Percentiles rank a stretch among this genome's conserved stretches.
Evolutionary conservation across 129 eudicot species (phyloP).

Genomic region (Chrysanthemum seticuspe): DNA sequence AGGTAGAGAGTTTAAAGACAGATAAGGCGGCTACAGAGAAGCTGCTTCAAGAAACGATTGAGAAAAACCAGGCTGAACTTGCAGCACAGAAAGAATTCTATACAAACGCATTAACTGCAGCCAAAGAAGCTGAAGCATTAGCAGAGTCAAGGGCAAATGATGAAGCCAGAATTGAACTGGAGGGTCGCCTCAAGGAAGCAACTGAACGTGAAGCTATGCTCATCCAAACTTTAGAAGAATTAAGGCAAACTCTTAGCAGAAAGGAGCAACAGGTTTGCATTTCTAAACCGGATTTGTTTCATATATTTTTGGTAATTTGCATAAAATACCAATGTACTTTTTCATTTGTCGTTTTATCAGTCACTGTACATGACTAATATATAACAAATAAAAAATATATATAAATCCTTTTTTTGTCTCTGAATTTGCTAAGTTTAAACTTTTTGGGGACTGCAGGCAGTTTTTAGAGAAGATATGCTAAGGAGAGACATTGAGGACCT

Average conservation of each 20-base stretch:
- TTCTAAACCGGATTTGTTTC: neutral
- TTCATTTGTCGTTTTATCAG: too few relatives aligned
- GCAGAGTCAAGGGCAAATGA: conserved; percentile 90
- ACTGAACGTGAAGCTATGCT: conserved; percentile 89
- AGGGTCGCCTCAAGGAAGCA: conserved; percentile 76
- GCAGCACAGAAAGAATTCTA: conserved; percentile 84
- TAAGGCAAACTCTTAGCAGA: conserved; percentile 90
- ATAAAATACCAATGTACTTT: too few relatives aligned
- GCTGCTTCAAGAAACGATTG: conserved; percentile 92
- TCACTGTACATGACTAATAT: too few relatives aligned
- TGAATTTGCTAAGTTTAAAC: too few relatives aligned
- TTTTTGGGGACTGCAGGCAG: conserved; percentile 51
- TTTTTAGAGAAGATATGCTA: conserved; percentile 79
- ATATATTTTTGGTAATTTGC: neutral
- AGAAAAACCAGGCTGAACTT: conserved; percentile 83
- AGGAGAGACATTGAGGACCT: conserved; percentile 92
- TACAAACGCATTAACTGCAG: conserved; percentile 72
- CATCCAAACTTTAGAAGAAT: conserved; percentile 87
- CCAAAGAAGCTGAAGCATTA: conserved; percentile 94
- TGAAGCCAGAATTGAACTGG: conserved; percentile 88
- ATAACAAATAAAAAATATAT: too few relatives aligned
- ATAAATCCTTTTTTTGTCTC: neutral
- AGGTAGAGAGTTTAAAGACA: conserved; percentile 80
- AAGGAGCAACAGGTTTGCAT: conserved; percentile 89
- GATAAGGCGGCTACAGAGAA: conserved; percentile 90